These are phyloP conservation scores for Lippia alba DNA, from an alignment of 305 asterid genomes.

Conservation along the genomic window DNA sequence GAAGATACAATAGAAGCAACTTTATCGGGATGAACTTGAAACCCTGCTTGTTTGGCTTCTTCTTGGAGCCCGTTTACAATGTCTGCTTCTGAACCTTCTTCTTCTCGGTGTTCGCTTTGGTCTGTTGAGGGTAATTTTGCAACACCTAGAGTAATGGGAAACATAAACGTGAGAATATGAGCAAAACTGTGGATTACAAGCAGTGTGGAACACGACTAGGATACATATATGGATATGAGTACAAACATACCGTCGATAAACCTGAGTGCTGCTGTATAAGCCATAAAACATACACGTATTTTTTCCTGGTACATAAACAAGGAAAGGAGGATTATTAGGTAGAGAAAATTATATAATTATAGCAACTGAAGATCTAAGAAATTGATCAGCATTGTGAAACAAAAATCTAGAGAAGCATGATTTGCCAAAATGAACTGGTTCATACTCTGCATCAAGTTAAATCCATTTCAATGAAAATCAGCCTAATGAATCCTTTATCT, in stretches of 20 bases:
- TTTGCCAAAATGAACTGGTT: too few species aligned
- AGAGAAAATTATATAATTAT: neutral
- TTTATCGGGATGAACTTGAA: slow-evolving; percentile 76
- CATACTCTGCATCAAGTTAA: too few species aligned
- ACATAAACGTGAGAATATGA: slow-evolving; percentile 25
- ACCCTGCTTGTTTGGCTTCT: slow-evolving; percentile 78
- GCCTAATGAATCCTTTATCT: neutral
- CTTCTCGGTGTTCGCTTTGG: slow-evolving; percentile 36
- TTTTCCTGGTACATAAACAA: slow-evolving; percentile 62
- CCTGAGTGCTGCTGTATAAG: slow-evolving; percentile 87
- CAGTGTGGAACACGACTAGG: neutral
- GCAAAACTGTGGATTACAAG: neutral
- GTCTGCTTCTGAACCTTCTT: slow-evolving; percentile 56
- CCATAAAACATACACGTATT: slow-evolving; percentile 73
- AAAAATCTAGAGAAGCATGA: too few species aligned
- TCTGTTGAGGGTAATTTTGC: slow-evolving; percentile 37
- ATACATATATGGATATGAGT: slow-evolving; percentile 19
- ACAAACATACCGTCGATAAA: slow-evolving; percentile 75
- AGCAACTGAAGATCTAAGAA: neutral
- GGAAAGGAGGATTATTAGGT: slow-evolving; percentile 36
- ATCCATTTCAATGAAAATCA: too few species aligned
- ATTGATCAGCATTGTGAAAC: neutral
- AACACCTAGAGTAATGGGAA: slow-evolving; percentile 51
- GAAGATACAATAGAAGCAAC: slow-evolving; percentile 83
- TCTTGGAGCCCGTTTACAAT: slow-evolving; percentile 62